These are phyloP conservation scores for Solanum virginianum DNA, from an alignment of 257 asterid species.

Conservation along the genomic window DNA sequence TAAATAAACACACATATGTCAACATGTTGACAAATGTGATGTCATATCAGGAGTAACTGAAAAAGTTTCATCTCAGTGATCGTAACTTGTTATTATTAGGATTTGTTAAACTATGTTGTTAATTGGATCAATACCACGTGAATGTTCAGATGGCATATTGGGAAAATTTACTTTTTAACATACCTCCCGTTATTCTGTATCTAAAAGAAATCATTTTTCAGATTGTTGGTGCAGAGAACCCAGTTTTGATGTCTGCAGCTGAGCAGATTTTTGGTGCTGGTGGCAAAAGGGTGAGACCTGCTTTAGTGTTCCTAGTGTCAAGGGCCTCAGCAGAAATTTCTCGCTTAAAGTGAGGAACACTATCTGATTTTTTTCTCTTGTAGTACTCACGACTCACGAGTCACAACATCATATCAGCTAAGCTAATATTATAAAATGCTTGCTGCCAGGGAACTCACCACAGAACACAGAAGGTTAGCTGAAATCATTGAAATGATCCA, in stretches of 20 bases:
- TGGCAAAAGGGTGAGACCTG: slow-evolving; percentile 95
- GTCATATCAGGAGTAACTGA: background rate
- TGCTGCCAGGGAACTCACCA: slow-evolving; percentile 64
- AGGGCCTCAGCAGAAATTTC: slow-evolving; percentile 82
- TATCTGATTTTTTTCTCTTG: background rate
- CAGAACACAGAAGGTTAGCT: slow-evolving; percentile 82
- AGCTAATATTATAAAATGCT: background rate
- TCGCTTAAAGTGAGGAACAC: slow-evolving; percentile 53
- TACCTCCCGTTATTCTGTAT: background rate
- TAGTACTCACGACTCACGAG: background rate
- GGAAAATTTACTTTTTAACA: background rate
- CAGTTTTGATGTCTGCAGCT: slow-evolving; percentile 91
- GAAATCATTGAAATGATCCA: slow-evolving; percentile 98
- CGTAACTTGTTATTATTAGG: background rate
- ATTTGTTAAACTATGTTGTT: background rate
- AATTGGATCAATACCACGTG: background rate
- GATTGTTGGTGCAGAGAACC: slow-evolving; percentile 98
- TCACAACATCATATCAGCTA: background rate
- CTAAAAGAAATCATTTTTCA: slow-evolving; percentile 23
- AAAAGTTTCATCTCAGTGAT: background rate
- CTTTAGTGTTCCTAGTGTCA: slow-evolving; percentile 76
- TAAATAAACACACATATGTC: background rate
- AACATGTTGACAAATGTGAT: background rate
- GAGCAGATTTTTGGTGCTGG: slow-evolving; percentile 98
- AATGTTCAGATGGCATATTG: background rate